phyloP scores from a whole-genome alignment of 73 alveolate genomes.

The Symbiodinium pilosum region DNA sequence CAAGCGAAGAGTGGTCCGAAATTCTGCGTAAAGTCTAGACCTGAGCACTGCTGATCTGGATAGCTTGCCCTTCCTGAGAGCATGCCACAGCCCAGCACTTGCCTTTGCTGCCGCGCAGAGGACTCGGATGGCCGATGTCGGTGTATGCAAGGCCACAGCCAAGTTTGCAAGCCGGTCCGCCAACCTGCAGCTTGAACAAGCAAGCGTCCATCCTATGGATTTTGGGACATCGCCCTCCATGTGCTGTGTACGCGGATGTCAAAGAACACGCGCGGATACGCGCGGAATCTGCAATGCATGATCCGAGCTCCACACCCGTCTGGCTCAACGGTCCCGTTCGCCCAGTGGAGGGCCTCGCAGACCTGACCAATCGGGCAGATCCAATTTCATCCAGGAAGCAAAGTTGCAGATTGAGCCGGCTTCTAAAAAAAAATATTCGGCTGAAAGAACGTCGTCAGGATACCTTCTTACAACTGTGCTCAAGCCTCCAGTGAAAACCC shows the following conservation, averaged over 20 bases:
- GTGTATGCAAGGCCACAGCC: slow-evolving; percentile 84
- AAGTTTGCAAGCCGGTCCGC: slow-evolving; percentile 47
- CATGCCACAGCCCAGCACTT: slow-evolving; percentile 50
- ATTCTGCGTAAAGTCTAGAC: no score
- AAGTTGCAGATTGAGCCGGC: no score
- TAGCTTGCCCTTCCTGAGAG: slow-evolving; percentile 35
- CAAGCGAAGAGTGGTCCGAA: background rate
- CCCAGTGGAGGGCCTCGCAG: background rate
- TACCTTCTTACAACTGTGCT: no score
- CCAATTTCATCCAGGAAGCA: no score
- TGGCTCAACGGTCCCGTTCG: background rate
- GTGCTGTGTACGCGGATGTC: no score
- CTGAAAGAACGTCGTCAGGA: no score
- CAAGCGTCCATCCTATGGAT: background rate
- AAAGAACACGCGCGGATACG: no score
- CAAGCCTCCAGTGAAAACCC: no score
- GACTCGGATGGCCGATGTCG: slow-evolving; percentile 49
- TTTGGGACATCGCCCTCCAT: no score
- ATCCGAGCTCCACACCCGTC: background rate
- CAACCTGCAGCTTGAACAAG: background rate
- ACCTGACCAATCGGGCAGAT: background rate
- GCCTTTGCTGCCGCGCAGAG: slow-evolving; percentile 21
- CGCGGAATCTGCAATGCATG: no score
- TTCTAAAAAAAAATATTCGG: no score
- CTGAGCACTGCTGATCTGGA: background rate